Base-by-base conservation (phyloP, 1,139 yeast species). In the Hansenula sp. region DNA sequence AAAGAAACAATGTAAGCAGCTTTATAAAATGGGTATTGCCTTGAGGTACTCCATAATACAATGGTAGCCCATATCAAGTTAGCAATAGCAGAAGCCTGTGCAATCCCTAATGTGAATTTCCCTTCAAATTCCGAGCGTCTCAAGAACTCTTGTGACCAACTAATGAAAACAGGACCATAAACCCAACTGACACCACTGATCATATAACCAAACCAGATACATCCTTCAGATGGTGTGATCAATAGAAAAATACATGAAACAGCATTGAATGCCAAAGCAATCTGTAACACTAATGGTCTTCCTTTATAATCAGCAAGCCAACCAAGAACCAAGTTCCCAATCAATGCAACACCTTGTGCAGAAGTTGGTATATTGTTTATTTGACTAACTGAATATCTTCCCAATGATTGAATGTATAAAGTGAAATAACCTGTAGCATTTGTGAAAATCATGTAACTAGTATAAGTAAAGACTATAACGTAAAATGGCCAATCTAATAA, bases 361-460 rank as follows among this genome's bases (percentile, higher is more conserved):
- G 43, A 33, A 13, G 43, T 41, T 9, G 43, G 43, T 3, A 41
- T 41, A 12, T 41, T 41, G 29, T 41, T 41, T 5, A 41, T 31
- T 27, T 41, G 35, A 31, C 32, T 21, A 3, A 36, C 15, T 3
- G 43, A 31, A 27, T 19, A 41, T 19, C 43, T 29, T 2, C n/a
- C 21, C 15, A 41, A 27, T 13, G 43, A 41, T 19, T 41, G 35
- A 15, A 41, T 36, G 18, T 36, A 41, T 2, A 41, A n/a, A 10
- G 40, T 32, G 30, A 41, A 41, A 25, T 41, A 41, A 3, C 40
- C 40, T 8, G 43, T 41, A 5, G 43, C 43, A 36, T 41, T 41
- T 1, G 43, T 41, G 33, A 41, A 41, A 19, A 41, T 41, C 43
- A 41, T 41, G 18, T 41, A 41, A 36, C 43, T 41, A 12, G 43